Evolutionary conservation across 257 asterid genomes (phyloP).

Genomic region (Capsicum pubescens): DNA sequence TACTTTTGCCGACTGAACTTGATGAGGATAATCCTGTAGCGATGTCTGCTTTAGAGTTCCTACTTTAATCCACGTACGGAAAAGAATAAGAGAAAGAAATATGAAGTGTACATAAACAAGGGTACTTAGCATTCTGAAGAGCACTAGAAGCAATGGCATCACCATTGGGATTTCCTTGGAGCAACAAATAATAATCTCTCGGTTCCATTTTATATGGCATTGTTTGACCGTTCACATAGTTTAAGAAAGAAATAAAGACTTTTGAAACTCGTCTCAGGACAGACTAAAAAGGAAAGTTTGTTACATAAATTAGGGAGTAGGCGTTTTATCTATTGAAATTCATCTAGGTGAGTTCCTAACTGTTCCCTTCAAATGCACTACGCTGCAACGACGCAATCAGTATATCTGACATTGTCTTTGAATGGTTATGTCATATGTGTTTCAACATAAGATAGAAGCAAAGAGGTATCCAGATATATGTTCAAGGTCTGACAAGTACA

Average conservation of each 20-base stretch:
- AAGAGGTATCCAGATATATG: not conserved
- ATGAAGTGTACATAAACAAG: not conserved
- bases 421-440: not conserved
- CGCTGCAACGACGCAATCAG: not conserved
- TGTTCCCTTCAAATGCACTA: not conserved
- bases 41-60: not conserved
- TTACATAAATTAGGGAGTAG: not conserved
- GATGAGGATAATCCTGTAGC: not conserved
- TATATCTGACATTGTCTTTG: not conserved
- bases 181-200: not conserved
- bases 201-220: not conserved
- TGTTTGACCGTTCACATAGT: not conserved
- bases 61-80: not conserved
- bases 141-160: not conserved
- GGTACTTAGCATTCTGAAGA: not conserved
- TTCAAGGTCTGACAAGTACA: not conserved
- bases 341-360: not conserved
- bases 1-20: constrained; percentile 1
- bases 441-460: not conserved
- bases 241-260: not conserved
- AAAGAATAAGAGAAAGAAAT: not conserved
- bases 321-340: not conserved
- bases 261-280: not conserved
- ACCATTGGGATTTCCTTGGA: not conserved
- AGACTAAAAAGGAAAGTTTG: not conserved